A percentile compares a stretch with the other conserved stretches of the same genome.
These are phyloP conservation scores for Bjerkandera adusta DNA, from an alignment of 1,284 basidiomycete species.

Conservation along the genomic window DNA sequence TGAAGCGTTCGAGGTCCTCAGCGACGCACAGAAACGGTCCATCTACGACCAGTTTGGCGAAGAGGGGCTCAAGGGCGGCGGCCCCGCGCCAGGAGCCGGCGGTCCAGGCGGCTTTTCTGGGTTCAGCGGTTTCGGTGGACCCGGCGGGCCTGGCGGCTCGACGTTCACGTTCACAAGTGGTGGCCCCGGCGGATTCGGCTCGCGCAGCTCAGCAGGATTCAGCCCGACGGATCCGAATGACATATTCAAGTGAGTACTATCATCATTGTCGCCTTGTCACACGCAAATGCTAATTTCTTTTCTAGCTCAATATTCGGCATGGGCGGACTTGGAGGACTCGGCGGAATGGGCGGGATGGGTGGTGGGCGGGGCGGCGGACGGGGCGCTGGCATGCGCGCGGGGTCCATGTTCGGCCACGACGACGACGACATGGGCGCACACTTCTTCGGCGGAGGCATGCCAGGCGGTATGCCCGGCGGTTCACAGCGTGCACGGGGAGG, in stretches of 20 bases:
- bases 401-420: slow-evolving; percentile 39
- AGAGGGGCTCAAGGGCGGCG: slow-evolving; percentile 85
- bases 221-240: slow-evolving; percentile 83
- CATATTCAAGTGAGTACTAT: slow-evolving; percentile 74
- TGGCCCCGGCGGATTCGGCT: slow-evolving; percentile 39
- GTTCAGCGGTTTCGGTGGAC: slow-evolving; percentile 52
- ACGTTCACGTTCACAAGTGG: slow-evolving; percentile 63
- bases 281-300: slow-evolving; percentile 20
- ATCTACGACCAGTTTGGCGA: slow-evolving; percentile 97
- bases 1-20: slow-evolving; percentile 96
- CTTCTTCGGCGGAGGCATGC: slow-evolving; percentile 49
- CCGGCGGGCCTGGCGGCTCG: slow-evolving; percentile 35
- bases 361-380: slow-evolving; percentile 35
- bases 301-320: slow-evolving; percentile 66
- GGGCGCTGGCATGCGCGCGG: slow-evolving; percentile 28
- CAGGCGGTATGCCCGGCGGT: slow-evolving; percentile 23
- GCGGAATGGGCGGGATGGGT: slow-evolving; percentile 40
- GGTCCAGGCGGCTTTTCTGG: slow-evolving; percentile 48
- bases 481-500: slow-evolving; percentile 6
- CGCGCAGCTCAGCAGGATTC: slow-evolving; percentile 51
- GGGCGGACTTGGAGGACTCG: slow-evolving; percentile 42
- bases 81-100: slow-evolving; percentile 49
- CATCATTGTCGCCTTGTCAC: not conserved
- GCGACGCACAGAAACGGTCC: slow-evolving; percentile 89
- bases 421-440: slow-evolving; percentile 47